A percentile compares a stretch with the other conserved stretches of the same genome.
phyloP scores from a whole-genome alignment of 2,329 filamentous ascomycete genomes.

The Arthrinium puccinioides region DNA sequence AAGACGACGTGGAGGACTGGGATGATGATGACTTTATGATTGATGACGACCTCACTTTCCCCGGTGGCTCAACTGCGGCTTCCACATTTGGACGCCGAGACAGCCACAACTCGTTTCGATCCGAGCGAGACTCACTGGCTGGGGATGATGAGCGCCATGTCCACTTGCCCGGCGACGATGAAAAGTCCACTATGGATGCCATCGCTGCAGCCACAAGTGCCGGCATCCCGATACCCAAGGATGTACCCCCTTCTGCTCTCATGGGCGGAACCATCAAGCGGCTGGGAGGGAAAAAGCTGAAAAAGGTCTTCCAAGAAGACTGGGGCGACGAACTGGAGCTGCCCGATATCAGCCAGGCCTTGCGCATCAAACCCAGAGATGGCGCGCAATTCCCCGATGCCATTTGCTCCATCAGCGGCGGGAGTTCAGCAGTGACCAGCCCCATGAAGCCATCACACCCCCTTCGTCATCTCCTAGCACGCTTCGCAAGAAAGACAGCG shows the following conservation, averaged over 20 bases:
- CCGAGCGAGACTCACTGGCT: slow-evolving; percentile 68
- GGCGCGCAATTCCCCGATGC: slow-evolving; percentile 58
- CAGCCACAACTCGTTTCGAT: slow-evolving; percentile 77
- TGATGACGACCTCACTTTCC: slow-evolving; percentile 58
- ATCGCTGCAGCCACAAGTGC: slow-evolving; percentile 82
- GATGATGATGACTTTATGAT: slow-evolving; percentile 71
- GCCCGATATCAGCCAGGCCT: slow-evolving; percentile 47
- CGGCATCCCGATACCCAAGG: slow-evolving; percentile 83
- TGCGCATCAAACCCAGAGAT: slow-evolving; percentile 60
- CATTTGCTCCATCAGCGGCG: slow-evolving; percentile 57
- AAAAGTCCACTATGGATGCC: slow-evolving; percentile 74
- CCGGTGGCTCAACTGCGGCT: slow-evolving; percentile 39
- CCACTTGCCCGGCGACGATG: slow-evolving; percentile 76
- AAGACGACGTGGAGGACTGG: slow-evolving; percentile 66
- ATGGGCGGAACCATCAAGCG: slow-evolving; percentile 91
- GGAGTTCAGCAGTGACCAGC: slow-evolving; percentile 40
- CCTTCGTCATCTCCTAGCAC: slow-evolving; percentile 30
- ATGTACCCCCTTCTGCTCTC: slow-evolving; percentile 81
- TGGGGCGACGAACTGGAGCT: slow-evolving; percentile 75
- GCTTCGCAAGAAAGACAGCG: background rate
- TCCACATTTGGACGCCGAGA: slow-evolving; percentile 55
- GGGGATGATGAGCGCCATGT: slow-evolving; percentile 87
- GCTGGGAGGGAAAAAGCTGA: slow-evolving; percentile 67
- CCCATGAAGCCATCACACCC: slow-evolving; percentile 35
- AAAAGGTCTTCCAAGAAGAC: slow-evolving; percentile 68